Base-by-base conservation (phyloP, 768 basidiomycete species). In the Albatrellus ellisii region DNA sequence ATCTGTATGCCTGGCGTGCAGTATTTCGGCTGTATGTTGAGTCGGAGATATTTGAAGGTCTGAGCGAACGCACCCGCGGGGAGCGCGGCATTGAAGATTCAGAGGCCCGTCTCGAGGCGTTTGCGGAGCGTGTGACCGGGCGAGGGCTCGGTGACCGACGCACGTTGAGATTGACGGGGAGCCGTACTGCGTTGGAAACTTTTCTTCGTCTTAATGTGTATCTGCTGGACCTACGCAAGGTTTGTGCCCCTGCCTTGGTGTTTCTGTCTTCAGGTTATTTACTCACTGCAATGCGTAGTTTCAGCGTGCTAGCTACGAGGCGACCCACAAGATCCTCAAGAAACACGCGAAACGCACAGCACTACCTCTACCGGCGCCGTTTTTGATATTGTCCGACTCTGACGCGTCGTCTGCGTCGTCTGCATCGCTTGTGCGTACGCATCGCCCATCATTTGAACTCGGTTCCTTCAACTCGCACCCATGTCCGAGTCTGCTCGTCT, bases 281-380 rank as follows among this genome's bases (percentile, higher is more conserved):
- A 4, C 15, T 15, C 15, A 17, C n/a, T 15, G 11, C 22, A 17
- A 17, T 25, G 2, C 44, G n/a, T n/a, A 84, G 82, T 87, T 90
- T 54, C 81, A 89, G 53, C 55, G 70, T 28, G 89, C 86, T 6
- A 94, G 88, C 54, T 69, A 79, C 6, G 89, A 94, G 58, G 91
- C 90, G 2, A 84, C 81, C 2, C 75, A 89, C 26, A 95, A 95
- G 62, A 90, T 90, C 45, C 71, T 94, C 39, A 94, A 94, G 68
- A 95, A 95, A 56, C 91, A 92, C 55, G 72, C 85, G 22, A 94
- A 94, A 56, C 77, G 87, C 3, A 94, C 90, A 0, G 77, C 84
- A 0, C 64, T 97, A 7, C 81, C 85, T 1, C 67, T 82, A 49
- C 69, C 79, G 52, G 22, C 52, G 0, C 49, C 51, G 3, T 51